phyloP scores from a whole-genome alignment of 345 rosid species.

The Heritiera littoralis region DNA sequence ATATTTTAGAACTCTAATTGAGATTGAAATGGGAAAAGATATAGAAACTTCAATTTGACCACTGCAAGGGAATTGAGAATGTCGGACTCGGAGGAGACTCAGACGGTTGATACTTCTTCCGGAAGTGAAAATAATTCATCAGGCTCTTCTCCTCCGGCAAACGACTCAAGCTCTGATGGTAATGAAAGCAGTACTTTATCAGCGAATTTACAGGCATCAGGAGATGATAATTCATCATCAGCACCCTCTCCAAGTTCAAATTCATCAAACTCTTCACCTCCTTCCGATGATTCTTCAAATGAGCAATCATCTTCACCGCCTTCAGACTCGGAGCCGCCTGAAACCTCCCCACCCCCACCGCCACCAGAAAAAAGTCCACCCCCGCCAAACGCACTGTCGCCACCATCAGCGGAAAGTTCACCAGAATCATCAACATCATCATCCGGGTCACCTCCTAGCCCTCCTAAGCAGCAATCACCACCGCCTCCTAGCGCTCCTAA shows the following conservation, averaged over 20 bases:
- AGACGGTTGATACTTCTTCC: slow-evolving; percentile 24
- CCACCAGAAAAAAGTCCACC: neutral
- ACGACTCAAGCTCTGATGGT: neutral
- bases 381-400: neutral
- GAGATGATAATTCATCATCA: neutral
- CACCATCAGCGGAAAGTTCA: neutral
- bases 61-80: slow-evolving; percentile 24
- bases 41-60: too few relatives aligned
- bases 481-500: slow-evolving; percentile 23
- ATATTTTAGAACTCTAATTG: neutral
- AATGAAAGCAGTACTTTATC: neutral
- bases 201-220: neutral
- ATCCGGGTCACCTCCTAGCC: slow-evolving; percentile 22
- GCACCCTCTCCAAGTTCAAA: slow-evolving; percentile 19
- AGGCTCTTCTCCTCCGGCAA: neutral
- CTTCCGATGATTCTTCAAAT: neutral
- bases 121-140: neutral
- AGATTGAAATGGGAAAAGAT: neutral
- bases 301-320: slow-evolving; percentile 10
- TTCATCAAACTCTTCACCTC: neutral
- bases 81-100: slow-evolving; percentile 47
- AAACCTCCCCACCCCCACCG: neutral
- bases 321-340: slow-evolving; percentile 19
- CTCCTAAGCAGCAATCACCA: slow-evolving; percentile 20
- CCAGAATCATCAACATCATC: neutral